Evolutionary conservation across 1,139 yeast genomes (phyloP), one percentile per base, ranked within the genome.

Genomic region (Kazachstania sp.): DNA sequence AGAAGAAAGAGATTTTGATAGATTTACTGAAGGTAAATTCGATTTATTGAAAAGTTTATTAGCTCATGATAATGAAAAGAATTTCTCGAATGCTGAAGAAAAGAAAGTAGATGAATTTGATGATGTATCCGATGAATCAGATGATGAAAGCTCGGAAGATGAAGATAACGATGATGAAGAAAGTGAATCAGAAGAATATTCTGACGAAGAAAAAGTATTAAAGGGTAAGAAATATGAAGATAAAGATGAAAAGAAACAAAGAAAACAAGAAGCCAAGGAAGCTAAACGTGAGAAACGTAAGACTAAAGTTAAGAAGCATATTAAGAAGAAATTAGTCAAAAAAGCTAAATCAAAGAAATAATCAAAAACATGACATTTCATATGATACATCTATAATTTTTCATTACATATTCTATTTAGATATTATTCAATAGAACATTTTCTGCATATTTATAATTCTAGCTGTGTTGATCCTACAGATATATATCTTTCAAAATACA

Each of bases 271-370:
- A 23, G 83, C 87, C 19, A 92, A 87, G 63, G 84, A 81, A 37
- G 87, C 81, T 15, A 86, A 87, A 52, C 84, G 83, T 58, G 97
- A 90, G 58, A 88, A 86, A 69, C 75, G 98, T 50, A 83, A 87
- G 62, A 81, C 81, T 4, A 94, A 94, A 66, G 83, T 92, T 82
- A 92, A 92, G 66, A 94, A 94, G 66, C 87, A 86, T 66, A 68
- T 87, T 37, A 92, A 92, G 71, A 92, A 92, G 75, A 83, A 83
- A 63, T 68, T 83, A 39, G 73, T 83, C 6, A 79, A 73, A 54
- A 84, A 83, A 51, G 66, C 70, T 19, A 70, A 70, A 42, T 61
- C 67, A 1, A 64, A 61, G 50, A 65, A 59, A 54, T 39, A 8
- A 38, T 8, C 23, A n/a, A 37, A 15, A 11, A 11, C 4, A 15